A percentile compares a stretch with the other conserved stretches of the same genome.
Evolutionary conservation across 75 land plant genomes (phyloP).

Genomic region (Pinus albicaulis): DNA sequence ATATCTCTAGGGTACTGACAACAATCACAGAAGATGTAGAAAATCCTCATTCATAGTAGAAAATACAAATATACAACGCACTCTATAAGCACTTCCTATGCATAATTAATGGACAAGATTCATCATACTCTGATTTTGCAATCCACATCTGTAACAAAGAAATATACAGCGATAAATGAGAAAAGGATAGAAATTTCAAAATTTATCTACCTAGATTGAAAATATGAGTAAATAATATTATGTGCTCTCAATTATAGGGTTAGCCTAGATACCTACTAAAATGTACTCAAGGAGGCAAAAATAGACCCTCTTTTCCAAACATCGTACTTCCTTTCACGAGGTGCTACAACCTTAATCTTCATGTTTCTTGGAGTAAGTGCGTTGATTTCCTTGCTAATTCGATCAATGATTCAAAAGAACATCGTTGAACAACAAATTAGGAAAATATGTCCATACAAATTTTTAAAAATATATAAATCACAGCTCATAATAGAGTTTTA

Average conservation of each 20-base stretch:
- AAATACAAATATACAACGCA: too few relatives aligned
- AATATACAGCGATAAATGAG: too few relatives aligned
- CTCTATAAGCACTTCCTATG: slow-evolving; percentile 1
- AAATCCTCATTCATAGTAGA: too few relatives aligned
- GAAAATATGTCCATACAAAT: slow-evolving; percentile 29
- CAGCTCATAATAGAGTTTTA: slow-evolving; percentile 39
- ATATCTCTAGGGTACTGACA: too few relatives aligned
- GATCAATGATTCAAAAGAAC: slow-evolving; percentile 34
- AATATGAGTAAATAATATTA: too few relatives aligned
- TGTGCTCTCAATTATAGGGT: too few relatives aligned
- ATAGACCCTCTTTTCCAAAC: slow-evolving; percentile 36
- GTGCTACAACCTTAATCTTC: slow-evolving; percentile 38
- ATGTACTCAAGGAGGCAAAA: slow-evolving; percentile 29
- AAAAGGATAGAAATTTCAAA: too few relatives aligned
- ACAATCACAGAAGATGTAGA: too few relatives aligned
- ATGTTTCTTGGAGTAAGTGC: slow-evolving; percentile 29
- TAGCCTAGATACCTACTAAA: slow-evolving; percentile 11
- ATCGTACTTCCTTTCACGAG: slow-evolving; percentile 38
- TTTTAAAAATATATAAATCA: slow-evolving; percentile 36
- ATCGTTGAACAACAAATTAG: slow-evolving; percentile 29
- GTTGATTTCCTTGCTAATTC: slow-evolving; percentile 37
- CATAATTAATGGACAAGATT: neutral
- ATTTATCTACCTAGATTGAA: too few relatives aligned
- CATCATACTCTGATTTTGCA: slow-evolving; percentile 21
- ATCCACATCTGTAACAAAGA: slow-evolving; percentile 24